Base-by-base conservation (phyloP, 306 rosid species). In the Pyrus pyrifolia region DNA sequence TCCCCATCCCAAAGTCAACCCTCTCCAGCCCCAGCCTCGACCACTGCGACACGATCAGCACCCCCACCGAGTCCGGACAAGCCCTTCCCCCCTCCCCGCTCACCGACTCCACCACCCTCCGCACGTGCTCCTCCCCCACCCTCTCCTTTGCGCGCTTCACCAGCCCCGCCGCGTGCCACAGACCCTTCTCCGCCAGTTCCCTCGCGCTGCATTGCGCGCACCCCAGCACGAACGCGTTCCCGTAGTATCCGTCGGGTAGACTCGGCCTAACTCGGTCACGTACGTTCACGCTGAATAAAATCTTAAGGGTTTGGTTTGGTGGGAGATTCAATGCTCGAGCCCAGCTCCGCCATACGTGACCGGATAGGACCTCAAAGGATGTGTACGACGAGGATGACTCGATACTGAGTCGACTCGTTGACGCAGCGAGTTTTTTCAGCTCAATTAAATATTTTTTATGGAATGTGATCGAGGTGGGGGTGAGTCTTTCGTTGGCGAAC, bases 311-410 rank as follows among this genome's bases (percentile, higher is more conserved):
- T 44, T 94, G 98, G 76, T 79, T 91, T 6, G 87, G 60, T 0
- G 98, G 95, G 8, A 94, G 84, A 44, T 75, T 86, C 71, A 94
- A 5, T 18, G 98, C 87, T 66, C 86, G 79, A 10, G 93, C 95
- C 98, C 98, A 94, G 58, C 95, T 92, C 82, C 97, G 79, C 98
- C 98, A 94, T 17, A 94, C 85, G 77, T 92, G 98, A 1, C 91
- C 97, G 0, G 95, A 83, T 3, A 94, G 87, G 14, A 88, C 93
- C 78, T 94, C 98, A 23, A 94, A 94, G 5, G 93, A 81, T 2
- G 98, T 90, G 83, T 40, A 84, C 2, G 70, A 33, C 17, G 62
- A 40, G 17, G 58, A 49, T 1, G 80, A 90, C 52, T 55, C 67
- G 69, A 8, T 25, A 0, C 73, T 35, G 33, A 46, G 67, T 40